These are phyloP conservation scores for Solanum bulbocastanum DNA, from an alignment of 257 asterid species.

Conservation along the genomic window DNA sequence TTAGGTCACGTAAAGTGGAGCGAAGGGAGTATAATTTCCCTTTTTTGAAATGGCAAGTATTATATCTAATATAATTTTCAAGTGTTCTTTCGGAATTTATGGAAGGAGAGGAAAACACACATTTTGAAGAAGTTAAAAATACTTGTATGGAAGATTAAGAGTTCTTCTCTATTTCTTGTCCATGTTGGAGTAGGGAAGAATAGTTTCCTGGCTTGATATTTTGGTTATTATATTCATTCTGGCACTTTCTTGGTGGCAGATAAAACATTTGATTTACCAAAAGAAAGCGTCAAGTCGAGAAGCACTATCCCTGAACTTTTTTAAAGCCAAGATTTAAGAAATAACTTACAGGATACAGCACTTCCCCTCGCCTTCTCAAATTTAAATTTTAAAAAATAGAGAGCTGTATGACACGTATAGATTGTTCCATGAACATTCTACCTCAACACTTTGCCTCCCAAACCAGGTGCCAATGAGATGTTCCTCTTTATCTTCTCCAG, in stretches of 20 bases:
- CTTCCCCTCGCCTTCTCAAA: background rate
- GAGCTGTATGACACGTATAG: background rate
- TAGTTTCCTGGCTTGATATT: background rate
- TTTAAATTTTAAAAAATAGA: background rate
- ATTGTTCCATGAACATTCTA: slow-evolving; percentile 12
- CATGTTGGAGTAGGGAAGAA: background rate
- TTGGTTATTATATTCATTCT: background rate
- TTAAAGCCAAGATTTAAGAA: background rate
- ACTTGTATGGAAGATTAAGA: background rate
- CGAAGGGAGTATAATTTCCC: background rate
- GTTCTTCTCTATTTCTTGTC: background rate
- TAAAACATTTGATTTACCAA: background rate
- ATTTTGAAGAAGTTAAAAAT: background rate
- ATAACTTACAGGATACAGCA: background rate
- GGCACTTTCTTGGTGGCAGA: background rate
- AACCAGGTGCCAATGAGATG: slow-evolving; percentile 91
- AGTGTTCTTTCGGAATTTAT: background rate
- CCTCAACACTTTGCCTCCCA: slow-evolving; percentile 87
- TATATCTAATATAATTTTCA: background rate
- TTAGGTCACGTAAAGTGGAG: background rate
- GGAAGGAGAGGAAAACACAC: background rate
- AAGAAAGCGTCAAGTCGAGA: background rate
- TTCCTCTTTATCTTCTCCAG: slow-evolving; percentile 93
- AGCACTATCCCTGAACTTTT: background rate
- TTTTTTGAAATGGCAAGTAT: background rate